These are phyloP conservation scores for Medicago ruthenica DNA, from an alignment of 306 rosid species.

Conservation along the genomic window DNA sequence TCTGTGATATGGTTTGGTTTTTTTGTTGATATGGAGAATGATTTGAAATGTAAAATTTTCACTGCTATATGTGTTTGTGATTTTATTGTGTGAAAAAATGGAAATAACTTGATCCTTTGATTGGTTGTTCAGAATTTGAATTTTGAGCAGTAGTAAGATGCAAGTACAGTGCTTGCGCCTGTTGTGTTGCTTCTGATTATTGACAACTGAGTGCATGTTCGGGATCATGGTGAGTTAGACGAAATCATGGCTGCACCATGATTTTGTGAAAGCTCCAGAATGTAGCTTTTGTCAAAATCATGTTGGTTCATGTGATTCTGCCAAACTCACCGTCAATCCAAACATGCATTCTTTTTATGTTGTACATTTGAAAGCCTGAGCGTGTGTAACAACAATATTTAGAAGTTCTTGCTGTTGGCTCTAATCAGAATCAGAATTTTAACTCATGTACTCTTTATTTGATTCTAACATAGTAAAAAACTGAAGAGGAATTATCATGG, in stretches of 20 bases:
- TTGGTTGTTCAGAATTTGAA: conserved; percentile 27
- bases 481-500: not conserved
- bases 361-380: conserved; percentile 29
- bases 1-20: conserved; percentile 32
- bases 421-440: conserved; percentile 22
- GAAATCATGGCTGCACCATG: too few relatives aligned
- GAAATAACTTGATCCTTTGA: conserved; percentile 33
- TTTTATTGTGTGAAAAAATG: conserved; percentile 33
- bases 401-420: conserved; percentile 31
- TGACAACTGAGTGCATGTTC: not conserved
- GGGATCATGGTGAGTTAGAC: too few relatives aligned
- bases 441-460: conserved; percentile 32
- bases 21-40: conserved; percentile 38
- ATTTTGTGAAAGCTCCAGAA: too few relatives aligned
- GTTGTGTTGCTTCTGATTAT: conserved; percentile 12
- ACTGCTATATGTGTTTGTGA: not conserved
- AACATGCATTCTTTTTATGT: not conserved
- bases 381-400: conserved; percentile 26
- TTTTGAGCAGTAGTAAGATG: conserved; percentile 17
- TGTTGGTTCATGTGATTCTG: too few relatives aligned
- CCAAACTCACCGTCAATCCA: too few relatives aligned
- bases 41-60: conserved; percentile 27
- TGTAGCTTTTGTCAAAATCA: too few relatives aligned
- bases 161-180: conserved; percentile 33
- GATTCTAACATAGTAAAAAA: conserved; percentile 11